Conservation (phyloP, 108 stramenopile species). For the Skeletonema marinoi region DNA sequence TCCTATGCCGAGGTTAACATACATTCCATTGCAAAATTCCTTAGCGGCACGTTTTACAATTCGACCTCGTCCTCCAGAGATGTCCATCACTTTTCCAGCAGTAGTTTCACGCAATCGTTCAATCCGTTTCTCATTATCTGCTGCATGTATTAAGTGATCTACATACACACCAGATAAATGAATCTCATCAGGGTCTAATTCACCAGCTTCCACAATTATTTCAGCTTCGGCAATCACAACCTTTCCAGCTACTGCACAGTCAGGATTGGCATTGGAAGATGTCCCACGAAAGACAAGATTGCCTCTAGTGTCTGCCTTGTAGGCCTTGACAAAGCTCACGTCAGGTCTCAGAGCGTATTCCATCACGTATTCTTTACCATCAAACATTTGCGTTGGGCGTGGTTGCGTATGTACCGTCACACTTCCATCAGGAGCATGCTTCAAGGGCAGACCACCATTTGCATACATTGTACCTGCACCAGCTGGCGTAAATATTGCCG, state of each 20-base stretch:
- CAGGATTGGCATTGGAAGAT: conserved; percentile 91
- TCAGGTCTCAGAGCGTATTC: conserved; percentile 86
- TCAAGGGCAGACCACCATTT: conserved; percentile 90
- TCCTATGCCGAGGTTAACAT: conserved; percentile 95
- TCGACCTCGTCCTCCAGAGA: conserved; percentile 70
- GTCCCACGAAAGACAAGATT: conserved; percentile 92
- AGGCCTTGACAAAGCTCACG: conserved; percentile 85
- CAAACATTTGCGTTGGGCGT: conserved; percentile 74
- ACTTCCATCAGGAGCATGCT: conserved; percentile 79
- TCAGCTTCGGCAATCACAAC: conserved; percentile 91
- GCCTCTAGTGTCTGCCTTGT: conserved; percentile 90
- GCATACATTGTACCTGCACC: conserved; percentile 91
- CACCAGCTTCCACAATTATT: conserved; percentile 87
- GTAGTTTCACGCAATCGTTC: conserved; percentile 70
- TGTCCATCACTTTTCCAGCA: conserved; percentile 41
- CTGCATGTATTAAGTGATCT: conserved; percentile 79
- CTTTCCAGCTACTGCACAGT: conserved; percentile 88
- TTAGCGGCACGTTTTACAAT: conserved; percentile 88
- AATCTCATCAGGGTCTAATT: conserved; percentile 84
- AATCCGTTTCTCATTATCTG: conserved; percentile 86
- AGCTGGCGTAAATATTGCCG: conserved; percentile 93
- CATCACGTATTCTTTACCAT: conserved; percentile 88
- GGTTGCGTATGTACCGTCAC: conserved; percentile 60
- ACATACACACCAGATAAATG: conserved; percentile 93
- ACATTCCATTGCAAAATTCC: conserved; percentile 93